Base-by-base conservation (phyloP, 129 eudicot genomes). In the Heracleum sosnowskyi region DNA sequence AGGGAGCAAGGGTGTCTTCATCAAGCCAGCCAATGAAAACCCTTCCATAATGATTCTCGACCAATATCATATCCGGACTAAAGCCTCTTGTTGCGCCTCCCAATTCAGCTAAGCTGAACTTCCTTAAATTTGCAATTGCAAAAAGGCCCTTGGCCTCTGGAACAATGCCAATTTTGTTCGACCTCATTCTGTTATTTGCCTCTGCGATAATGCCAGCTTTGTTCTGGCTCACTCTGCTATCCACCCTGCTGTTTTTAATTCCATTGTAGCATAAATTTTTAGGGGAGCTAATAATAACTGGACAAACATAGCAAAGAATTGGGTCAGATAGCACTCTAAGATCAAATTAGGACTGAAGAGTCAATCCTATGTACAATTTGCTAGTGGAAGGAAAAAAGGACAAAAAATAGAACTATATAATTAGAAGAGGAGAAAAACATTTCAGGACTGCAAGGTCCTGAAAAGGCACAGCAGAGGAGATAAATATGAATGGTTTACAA, bases 1-100 rank as follows among this genome's bases (percentile, higher is more conserved):
- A 82, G n/a, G 81, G 81, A 36, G 81, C 49, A 12, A 33, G 80
- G 7, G 76, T 76, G 31, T 79, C 63, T 81, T 64, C 22, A 11
- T 79, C 75, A 18, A 85, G 15, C 83, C 81, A 82, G 40, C 88
- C 86, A 36, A 64, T 24, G 29, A 73, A 80, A 12, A 62, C 72
- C 33, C 31, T 34, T 69, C 86, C 82, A 68, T 47, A 74, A 37
- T 41, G 47, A 31, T 78, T 80, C 63, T 57, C 72, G 3, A 81
- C 85, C 78, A 83, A 53, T 4, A 66, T 7, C 29, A n/a, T 29
- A 45, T 77, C 81, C 33, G 22, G 47, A 68, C 73, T 69, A 60
- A 86, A 81, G 64, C 70, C 78, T n/a, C 37, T 70, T 18, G 89
- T 86, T 36, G 82, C 75, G 4, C 2, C 29, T 57, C 76, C 55